Base-by-base conservation (phyloP, 2,329 filamentous ascomycete species). In the Stagonosporopsis rhizophila region DNA sequence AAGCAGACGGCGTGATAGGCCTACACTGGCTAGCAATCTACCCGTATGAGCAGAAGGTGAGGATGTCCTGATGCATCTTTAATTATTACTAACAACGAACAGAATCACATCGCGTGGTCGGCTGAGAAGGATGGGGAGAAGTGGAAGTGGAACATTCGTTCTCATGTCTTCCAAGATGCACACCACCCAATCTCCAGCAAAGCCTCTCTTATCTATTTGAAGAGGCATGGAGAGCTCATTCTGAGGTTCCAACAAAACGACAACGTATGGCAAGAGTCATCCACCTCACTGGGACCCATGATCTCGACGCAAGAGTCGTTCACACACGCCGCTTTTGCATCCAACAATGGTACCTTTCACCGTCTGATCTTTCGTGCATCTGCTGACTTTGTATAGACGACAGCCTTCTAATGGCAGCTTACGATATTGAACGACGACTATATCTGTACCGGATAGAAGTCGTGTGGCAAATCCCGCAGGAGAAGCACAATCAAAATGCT, bases 161-260 rank as follows among this genome's bases (percentile, higher is more conserved):
- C 87, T 47, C 82, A 88, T 30, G 84, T 87, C 34, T 85, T 87
- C 9, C 82, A 86, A 38, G 89, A 89, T 3, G 90, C 92, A 4
- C 88, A 85, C 58, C 91, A 96, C 72, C 89, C 89, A 0, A 84
- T 86, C 56, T 81, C 85, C 2, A 81, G 82, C 49, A 92, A 90
- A 73, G 89, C 89, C 44, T 89, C 90, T 1, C 77, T 97, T 39
- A 76, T 96, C 12, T 90, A 88, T 61, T 83, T 96, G 49, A 95
- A 90, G 27, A 85, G 87, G 40, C 87, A 87, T 64, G 91, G 91
- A 7, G 78, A 86, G 44, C 80, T 97, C 51, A 89, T 88, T 67
- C 81, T 97, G 67, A 83, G 93, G 44, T 96, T 89, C 78, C 85
- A 90, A 37, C 90, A 93, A 62, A 87, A 85, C 39, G 91, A 87